These are phyloP conservation scores for Dendrobium huoshanense DNA, from an alignment of 106 monocot genomes.

Conservation along the genomic window DNA sequence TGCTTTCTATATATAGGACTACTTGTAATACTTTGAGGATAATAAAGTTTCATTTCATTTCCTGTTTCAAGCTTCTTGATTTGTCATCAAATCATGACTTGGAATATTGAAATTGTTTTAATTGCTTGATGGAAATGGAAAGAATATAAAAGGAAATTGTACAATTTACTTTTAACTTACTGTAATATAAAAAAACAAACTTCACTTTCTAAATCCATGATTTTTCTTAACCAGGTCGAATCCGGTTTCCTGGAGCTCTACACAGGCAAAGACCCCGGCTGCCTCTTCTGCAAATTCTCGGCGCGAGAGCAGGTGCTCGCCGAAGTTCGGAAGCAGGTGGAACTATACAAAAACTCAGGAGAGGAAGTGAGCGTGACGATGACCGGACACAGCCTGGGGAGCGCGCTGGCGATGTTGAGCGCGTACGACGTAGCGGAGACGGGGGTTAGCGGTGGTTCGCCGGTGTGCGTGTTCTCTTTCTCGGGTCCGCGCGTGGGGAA, in stretches of 20 bases:
- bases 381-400: slow-evolving; percentile 88
- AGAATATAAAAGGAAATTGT: background rate
- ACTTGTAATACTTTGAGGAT: too few species aligned
- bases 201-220: background rate
- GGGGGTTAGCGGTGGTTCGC: slow-evolving; percentile 16
- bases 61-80: too few species aligned
- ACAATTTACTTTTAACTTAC: too few species aligned
- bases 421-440: slow-evolving; percentile 78
- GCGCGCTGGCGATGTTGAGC: slow-evolving; percentile 78
- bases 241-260: slow-evolving; percentile 68
- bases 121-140: background rate
- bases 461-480: slow-evolving; percentile 56
- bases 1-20: too few species aligned
- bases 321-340: slow-evolving; percentile 46
- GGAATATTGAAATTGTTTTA: background rate
- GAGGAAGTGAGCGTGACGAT: slow-evolving; percentile 61
- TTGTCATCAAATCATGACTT: too few species aligned
- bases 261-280: slow-evolving; percentile 45
- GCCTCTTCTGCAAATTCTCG: slow-evolving; percentile 60
- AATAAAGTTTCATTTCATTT: too few species aligned
- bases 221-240: slow-evolving; percentile 13
- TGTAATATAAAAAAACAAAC: too few species aligned
- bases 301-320: slow-evolving; percentile 30
- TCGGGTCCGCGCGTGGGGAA: slow-evolving; percentile 87
- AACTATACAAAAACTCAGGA: slow-evolving; percentile 26